Conservation (phyloP, 2,329 filamentous ascomycete species). For the Talaromyces sp. region DNA sequence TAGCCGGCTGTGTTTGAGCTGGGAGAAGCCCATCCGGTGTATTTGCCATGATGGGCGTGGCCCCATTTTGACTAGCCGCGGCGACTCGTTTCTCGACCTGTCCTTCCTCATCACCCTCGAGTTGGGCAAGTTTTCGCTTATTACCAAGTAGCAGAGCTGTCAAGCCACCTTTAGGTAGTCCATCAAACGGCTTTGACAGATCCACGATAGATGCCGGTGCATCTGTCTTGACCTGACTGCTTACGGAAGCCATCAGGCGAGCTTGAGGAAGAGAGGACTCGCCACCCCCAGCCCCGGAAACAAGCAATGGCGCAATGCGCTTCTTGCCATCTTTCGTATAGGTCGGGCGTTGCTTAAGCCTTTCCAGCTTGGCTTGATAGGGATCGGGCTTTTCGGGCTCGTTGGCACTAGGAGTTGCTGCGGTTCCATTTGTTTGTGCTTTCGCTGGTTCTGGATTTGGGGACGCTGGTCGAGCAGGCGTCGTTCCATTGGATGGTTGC, state of each 20-base stretch:
- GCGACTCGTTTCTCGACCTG: conserved; percentile 62
- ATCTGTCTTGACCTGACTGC: conserved; percentile 67
- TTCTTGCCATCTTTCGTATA: conserved; percentile 98
- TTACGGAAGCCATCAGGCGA: conserved; percentile 77
- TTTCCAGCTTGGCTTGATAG: conserved; percentile 63
- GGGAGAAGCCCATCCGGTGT: conserved; percentile 76
- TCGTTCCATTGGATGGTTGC: conserved; percentile 49
- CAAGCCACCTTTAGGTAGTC: conserved; percentile 85
- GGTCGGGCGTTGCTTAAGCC: conserved; percentile 86
- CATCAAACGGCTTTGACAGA: conserved; percentile 90
- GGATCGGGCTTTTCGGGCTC: conserved; percentile 53
- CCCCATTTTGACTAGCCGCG: conserved; percentile 64
- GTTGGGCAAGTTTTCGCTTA: conserved; percentile 77
- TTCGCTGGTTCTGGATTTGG: conserved; percentile 37
- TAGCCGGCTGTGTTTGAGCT: conserved; percentile 64
- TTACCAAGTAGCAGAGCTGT: conserved; percentile 86
- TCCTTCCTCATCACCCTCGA: conserved; percentile 75
- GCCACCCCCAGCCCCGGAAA: conserved; percentile 84
- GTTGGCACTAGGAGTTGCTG: conserved; percentile 32
- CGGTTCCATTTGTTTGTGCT: conserved; percentile 39
- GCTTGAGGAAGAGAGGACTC: conserved; percentile 88
- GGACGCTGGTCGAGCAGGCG: conserved; percentile 37
- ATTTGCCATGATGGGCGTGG: conserved; percentile 74
- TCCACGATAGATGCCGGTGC: conserved; percentile 82
- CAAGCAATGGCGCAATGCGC: conserved; percentile 85